These are phyloP conservation scores for Pyrrhoderma lamaoense DNA, from an alignment of 1,284 basidiomycete genomes.

Conservation along the genomic window DNA sequence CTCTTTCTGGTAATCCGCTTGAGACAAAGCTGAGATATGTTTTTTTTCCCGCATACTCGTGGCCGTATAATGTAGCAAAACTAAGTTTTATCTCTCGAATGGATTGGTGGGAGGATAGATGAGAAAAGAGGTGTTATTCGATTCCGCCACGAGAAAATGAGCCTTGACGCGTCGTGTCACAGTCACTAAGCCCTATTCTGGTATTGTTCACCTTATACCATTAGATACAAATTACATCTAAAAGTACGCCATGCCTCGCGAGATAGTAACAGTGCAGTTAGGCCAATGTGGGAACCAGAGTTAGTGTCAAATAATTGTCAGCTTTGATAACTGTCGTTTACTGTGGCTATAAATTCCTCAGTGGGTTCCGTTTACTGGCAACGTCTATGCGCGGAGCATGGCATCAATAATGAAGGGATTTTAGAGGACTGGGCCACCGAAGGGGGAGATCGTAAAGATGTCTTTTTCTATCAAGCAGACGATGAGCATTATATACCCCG, in stretches of 20 bases:
- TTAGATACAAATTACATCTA: neutral
- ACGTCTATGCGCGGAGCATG: slow-evolving; percentile 91
- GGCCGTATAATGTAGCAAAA: too few species aligned
- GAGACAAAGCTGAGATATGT: too few species aligned
- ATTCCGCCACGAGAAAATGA: neutral
- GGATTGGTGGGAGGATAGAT: too few species aligned
- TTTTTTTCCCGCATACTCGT: too few species aligned
- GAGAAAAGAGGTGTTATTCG: neutral
- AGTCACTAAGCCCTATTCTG: too few species aligned
- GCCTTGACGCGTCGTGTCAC: slow-evolving; percentile 6
- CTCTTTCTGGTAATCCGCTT: too few species aligned
- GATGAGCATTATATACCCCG: slow-evolving; percentile 99
- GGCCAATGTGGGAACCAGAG: slow-evolving; percentile 98
- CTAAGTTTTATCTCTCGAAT: too few species aligned
- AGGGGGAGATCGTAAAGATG: slow-evolving; percentile 94
- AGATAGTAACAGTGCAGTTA: slow-evolving; percentile 82
- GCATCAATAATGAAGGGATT: slow-evolving; percentile 89
- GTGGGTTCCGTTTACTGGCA: slow-evolving; percentile 95
- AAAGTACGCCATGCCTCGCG: slow-evolving; percentile 59
- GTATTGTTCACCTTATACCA: too few species aligned
- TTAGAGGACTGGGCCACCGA: slow-evolving; percentile 94
- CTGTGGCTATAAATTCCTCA: slow-evolving; percentile 32
- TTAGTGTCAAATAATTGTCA: slow-evolving; percentile 27
- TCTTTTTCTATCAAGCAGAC: slow-evolving; percentile 99
- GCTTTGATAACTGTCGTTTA: slow-evolving; percentile 13